Evolutionary conservation across 179 eudicot species (phyloP).

Genomic region (Spergularia azorica): DNA sequence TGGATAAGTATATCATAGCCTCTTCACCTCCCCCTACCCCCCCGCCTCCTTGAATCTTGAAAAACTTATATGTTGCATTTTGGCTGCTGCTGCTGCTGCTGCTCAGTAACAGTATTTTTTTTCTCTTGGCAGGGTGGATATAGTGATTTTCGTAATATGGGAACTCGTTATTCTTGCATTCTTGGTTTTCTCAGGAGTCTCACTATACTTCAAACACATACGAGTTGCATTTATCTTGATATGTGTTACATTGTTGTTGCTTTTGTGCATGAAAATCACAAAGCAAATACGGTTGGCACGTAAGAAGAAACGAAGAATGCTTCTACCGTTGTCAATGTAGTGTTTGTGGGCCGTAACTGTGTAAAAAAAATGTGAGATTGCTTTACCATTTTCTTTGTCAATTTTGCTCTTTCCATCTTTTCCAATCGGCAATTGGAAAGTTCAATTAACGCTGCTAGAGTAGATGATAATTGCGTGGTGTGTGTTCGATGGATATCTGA

Average conservation of each 20-base stretch:
- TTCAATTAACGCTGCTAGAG: constrained; percentile 3
- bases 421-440: neutral
- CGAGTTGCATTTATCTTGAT: constrained; percentile 73
- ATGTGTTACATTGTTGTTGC: constrained; percentile 63
- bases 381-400: constrained; percentile 20
- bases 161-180: constrained; percentile 83
- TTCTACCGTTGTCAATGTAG: constrained; percentile 97
- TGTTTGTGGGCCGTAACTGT: constrained; percentile 10
- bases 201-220: constrained; percentile 81
- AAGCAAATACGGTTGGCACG: constrained; percentile 87
- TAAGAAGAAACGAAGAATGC: constrained; percentile 98
- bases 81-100: neutral
- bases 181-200: constrained; percentile 85
- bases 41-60: no score
- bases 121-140: constrained; percentile 76
- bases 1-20: no score
- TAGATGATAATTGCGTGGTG: constrained; percentile 10
- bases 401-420: constrained; percentile 13
- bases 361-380: constrained; percentile 28
- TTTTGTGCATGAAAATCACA: constrained; percentile 81
- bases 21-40: no score
- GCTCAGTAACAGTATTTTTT: constrained; percentile 14
- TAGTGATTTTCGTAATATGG: constrained; percentile 88
- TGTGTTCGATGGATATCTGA: constrained; percentile 7
- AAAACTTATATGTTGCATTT: neutral